These are phyloP conservation scores for Telfairia occidentalis DNA, from an alignment of 331 rosid genomes.

Conservation along the genomic window DNA sequence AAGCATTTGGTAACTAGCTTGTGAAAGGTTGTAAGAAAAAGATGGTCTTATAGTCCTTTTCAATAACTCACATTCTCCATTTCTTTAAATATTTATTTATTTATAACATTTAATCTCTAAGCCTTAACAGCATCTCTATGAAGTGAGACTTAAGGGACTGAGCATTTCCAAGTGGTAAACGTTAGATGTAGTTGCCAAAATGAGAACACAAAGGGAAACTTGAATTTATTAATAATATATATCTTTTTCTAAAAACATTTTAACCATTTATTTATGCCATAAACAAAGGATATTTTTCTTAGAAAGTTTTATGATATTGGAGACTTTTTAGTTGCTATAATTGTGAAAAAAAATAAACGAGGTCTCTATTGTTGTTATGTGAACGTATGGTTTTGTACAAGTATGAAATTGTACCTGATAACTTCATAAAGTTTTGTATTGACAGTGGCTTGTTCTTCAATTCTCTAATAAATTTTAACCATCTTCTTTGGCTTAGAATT, in stretches of 20 bases:
- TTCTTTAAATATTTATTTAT: too few species aligned
- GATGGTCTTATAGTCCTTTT: too few species aligned
- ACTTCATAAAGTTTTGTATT: too few species aligned
- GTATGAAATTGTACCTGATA: too few species aligned
- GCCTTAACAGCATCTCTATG: too few species aligned
- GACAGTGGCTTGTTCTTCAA: not conserved
- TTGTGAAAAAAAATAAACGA: not conserved
- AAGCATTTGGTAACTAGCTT: too few species aligned
- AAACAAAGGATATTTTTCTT: not conserved
- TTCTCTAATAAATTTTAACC: not conserved
- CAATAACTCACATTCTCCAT: too few species aligned
- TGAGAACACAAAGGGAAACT: not conserved
- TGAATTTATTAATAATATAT: not conserved
- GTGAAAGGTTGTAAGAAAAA: too few species aligned
- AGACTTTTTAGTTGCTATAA: not conserved
- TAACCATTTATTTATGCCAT: not conserved
- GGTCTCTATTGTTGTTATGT: not conserved
- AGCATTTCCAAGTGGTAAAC: too few species aligned
- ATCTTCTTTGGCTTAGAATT: constrained; percentile 13
- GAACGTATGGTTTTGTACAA: not conserved
- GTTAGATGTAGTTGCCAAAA: not conserved
- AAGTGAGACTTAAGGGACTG: too few species aligned
- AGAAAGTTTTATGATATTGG: not conserved
- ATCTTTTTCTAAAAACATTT: too few species aligned
- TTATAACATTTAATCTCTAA: too few species aligned